Conservation (phyloP, 1,139 yeast species). For the Geotrichum carabidarum region DNA sequence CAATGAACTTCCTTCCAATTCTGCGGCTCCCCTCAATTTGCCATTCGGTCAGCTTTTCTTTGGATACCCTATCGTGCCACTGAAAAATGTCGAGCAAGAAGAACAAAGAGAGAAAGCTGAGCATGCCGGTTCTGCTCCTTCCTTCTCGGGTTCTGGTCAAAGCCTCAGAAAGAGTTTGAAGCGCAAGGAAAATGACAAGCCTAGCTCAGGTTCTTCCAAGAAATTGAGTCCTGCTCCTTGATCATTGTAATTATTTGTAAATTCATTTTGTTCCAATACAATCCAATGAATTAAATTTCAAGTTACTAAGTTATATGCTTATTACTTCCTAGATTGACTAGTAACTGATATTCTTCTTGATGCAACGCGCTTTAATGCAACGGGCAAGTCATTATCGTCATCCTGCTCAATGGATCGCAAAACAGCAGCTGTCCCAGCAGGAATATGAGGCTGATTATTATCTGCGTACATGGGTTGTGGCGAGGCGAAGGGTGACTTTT, state of each 20-base stretch:
- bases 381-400: slow-evolving; percentile 27
- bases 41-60: slow-evolving; percentile 87
- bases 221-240: slow-evolving; percentile 1
- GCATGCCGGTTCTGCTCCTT: slow-evolving; percentile 21
- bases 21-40: slow-evolving; percentile 65
- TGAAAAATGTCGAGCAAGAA: slow-evolving; percentile 46
- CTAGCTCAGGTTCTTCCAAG: neutral
- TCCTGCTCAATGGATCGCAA: neutral
- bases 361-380: slow-evolving; percentile 22
- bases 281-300: neutral
- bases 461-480: neutral
- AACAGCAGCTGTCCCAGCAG: no score
- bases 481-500: neutral
- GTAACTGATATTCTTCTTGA: slow-evolving; percentile 19
- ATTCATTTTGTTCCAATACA: no score
- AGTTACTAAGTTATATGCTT: neutral
- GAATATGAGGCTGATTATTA: neutral
- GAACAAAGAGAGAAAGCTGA: slow-evolving; percentile 37
- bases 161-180: slow-evolving; percentile 56
- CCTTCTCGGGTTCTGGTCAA: slow-evolving; percentile 23
- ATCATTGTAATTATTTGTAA: no score
- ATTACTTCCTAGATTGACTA: neutral
- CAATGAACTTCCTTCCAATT: slow-evolving; percentile 47
- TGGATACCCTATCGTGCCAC: slow-evolving; percentile 85
- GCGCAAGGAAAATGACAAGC: slow-evolving; percentile 50